Base-by-base conservation (phyloP, 202 grass and related monocot genomes). In the Bolboschoenoplectus hybrid region DNA sequence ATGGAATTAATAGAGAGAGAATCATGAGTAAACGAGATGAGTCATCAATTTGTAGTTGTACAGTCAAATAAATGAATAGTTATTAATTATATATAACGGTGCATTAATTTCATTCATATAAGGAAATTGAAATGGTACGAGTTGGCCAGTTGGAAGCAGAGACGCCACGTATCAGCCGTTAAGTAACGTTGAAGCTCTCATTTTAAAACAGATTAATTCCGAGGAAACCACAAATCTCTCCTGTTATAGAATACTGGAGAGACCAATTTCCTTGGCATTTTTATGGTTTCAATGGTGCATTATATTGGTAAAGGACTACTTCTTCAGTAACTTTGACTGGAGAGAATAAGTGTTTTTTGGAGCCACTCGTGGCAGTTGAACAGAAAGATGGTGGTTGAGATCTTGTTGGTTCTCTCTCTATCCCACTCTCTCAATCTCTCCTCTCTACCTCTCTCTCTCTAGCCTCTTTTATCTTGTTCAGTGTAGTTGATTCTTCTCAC, bases 321-420 rank as follows among this genome's bases (percentile, higher is more conserved):
- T 56, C 43, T 94, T 87, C 82, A 38, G 63, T 44, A 10, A 11
- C 17, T 45, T 45, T 4, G 1, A 34, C 56, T 68, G 60, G 9
- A 61, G 73, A 89, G 67, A 4, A 35, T 4, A n/a, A 63, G 50
- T 47, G 7, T 19, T 49, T 85, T 40, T 53, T 5, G 2, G 36
- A 60, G 71, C 13, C 52, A 68, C 11, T 67, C 49, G 63, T 47
- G 19, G 91, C 88, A 62, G 88, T 81, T 92, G 88, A 89, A 86
- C 88, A 56, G 55, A 86, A 89, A 87, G 46, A 47, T 61, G 86
- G 91, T 95, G 26, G 93, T 85, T 95, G 93, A 58, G 85, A 85
- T 85, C 64, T 81, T 53, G 87, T 87, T 87, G 91, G 86, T 90
- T 88, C 67, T 88, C 78, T 65, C 20, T 62, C 65, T 38, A 56